Evolutionary conservation across 176 grass and related monocot species (phyloP), one percentile per base, ranked within the genome.

Genomic region (bread wheat (Triticum aestivum)): DNA sequence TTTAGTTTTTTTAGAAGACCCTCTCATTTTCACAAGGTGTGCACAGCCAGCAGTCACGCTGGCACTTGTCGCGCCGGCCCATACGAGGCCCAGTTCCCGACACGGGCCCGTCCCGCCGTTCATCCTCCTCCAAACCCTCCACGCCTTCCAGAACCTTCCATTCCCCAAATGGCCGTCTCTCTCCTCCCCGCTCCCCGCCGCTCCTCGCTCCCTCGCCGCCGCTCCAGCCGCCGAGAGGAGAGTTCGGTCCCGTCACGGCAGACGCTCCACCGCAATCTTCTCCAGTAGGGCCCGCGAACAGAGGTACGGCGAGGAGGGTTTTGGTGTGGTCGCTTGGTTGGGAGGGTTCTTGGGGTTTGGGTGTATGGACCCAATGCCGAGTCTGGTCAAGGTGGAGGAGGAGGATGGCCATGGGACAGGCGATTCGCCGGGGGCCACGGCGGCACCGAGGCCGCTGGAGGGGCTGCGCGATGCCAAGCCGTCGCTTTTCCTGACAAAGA

Each of bases 401-500:
- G 93, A 93, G 83, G 47, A 15, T 51, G 49, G 90, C 66, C 54
- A 78, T 18, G 88, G 65, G 24, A 69, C 78, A 1, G 74, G 69
- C 7, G 74, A 58, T 9, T 75, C 44, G n/a, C 10, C 30, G 30
- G 79, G 39, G 20, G 35, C 2, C 17, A 51, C 8, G 15, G 52
- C 51, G 9, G 77, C 47, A 51, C 90, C 96, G 2, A 93, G 81
- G 79, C 93, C 93, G 38, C 73, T 95, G 81, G 91, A 95, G 69
- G 90, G 96, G 30, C 79, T 98, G 88, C 88, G 94, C 26, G 96
- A 92, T 9, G 73, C 74, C 0, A 93, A 91, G 67, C 96, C 96
- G 3, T 91, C 96, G 21, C 96, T 93, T 1, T 98, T 98, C 75
- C 91, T 98, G 8, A 92, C 83, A 8, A 98, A 98, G 77, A 98